phyloP scores from a whole-genome alignment of 345 rosid species.

The Eucalyptus lansdowneana region DNA sequence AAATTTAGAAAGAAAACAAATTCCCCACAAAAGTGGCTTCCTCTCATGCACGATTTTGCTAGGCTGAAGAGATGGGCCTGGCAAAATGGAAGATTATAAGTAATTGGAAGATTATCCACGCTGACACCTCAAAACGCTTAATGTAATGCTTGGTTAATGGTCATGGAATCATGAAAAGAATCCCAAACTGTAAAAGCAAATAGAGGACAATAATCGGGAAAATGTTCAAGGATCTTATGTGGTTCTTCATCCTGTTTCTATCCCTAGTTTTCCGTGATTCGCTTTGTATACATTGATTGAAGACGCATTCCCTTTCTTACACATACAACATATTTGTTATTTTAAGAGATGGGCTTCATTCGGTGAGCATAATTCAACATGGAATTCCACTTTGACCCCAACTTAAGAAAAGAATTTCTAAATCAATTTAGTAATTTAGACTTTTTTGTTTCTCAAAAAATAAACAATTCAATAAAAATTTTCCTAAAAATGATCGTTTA shows the following conservation, averaged over 20 bases:
- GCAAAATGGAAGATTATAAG: background rate
- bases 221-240: no score
- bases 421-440: background rate
- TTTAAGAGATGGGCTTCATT: background rate
- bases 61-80: background rate
- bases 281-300: no score
- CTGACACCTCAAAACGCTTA: background rate
- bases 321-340: background rate
- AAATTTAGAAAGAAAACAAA: background rate
- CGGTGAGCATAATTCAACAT: background rate
- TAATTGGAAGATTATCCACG: background rate
- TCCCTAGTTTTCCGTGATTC: no score
- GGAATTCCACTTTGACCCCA: background rate
- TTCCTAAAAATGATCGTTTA: no score
- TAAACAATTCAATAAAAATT: no score
- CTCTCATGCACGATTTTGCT: background rate
- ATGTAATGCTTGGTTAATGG: background rate
- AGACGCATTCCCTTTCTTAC: no score
- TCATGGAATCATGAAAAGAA: background rate
- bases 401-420: background rate
- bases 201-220: no score
- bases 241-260: no score
- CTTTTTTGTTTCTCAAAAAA: no score
- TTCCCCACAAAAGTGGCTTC: background rate
- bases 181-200: background rate